These are phyloP conservation scores for cucumber (Cucumis sativus) DNA, from an alignment of 306 rosid genomes.

Conservation along the genomic window Cucumber_9930_V3 NC_026657.2:23031001-23031500, in stretches of 20 bases:
- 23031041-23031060: conserved; percentile 77
- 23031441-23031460: conserved; percentile 54
- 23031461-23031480: conserved; percentile 73
- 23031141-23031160: conserved; percentile 64
- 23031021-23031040: conserved; percentile 87
- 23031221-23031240: conserved; percentile 39
- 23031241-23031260: conserved; percentile 47
- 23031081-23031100: conserved; percentile 53
- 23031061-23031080: conserved; percentile 33
- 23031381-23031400: conserved; percentile 48
- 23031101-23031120: conserved; percentile 68
- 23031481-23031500: conserved; percentile 47
- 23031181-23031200: conserved; percentile 43
- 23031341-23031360: conserved; percentile 84
- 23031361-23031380: conserved; percentile 68
- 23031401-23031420: conserved; percentile 62
- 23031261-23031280: conserved; percentile 79
- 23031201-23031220: conserved; percentile 41
- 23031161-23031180: conserved; percentile 63
- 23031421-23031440: conserved; percentile 41
- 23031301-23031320: conserved; percentile 40
- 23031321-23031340: conserved; percentile 60
- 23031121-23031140: conserved; percentile 47
- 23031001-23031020: conserved; percentile 48
- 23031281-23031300: conserved; percentile 62